phyloP scores from a whole-genome alignment of 192 early-diverging fungal species.

The Coemansia sp. region DNA sequence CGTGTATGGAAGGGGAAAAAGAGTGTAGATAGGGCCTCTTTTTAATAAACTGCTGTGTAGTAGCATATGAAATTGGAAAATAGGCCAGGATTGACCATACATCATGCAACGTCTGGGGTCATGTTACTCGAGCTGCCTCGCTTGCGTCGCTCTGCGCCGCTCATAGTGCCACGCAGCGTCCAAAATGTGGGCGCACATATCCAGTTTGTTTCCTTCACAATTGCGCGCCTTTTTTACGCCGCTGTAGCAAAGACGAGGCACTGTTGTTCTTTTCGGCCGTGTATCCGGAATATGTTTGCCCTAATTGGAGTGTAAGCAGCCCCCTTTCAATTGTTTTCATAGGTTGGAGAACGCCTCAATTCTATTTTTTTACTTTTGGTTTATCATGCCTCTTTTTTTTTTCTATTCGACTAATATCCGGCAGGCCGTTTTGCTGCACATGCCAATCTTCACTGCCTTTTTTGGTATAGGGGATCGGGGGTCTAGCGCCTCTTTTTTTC shows the following conservation, averaged over 20 bases:
- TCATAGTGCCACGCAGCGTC: slow-evolving; percentile 1
- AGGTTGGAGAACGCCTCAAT: background rate
- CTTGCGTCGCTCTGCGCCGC: background rate
- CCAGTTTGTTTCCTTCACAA: background rate
- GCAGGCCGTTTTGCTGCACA: background rate
- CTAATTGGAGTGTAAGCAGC: background rate
- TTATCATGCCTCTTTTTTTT: background rate
- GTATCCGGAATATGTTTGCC: background rate
- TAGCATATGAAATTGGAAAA: background rate
- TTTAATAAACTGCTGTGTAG: background rate
- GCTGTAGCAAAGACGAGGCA: slow-evolving; percentile 1
- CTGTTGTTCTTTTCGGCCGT: background rate
- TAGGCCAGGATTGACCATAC: background rate
- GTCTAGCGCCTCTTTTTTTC: background rate
- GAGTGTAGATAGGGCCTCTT: background rate
- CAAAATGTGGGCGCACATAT: background rate
- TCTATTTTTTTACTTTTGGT: background rate
- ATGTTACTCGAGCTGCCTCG: background rate
- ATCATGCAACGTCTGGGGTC: background rate
- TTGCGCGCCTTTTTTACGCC: background rate
- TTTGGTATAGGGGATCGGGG: background rate
- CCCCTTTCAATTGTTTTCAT: background rate
- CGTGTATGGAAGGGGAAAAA: background rate
- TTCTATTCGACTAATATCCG: background rate
- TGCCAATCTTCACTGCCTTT: background rate